Conservation (phyloP, 2,329 filamentous ascomycete species). For the Penicillium sp. region DNA sequence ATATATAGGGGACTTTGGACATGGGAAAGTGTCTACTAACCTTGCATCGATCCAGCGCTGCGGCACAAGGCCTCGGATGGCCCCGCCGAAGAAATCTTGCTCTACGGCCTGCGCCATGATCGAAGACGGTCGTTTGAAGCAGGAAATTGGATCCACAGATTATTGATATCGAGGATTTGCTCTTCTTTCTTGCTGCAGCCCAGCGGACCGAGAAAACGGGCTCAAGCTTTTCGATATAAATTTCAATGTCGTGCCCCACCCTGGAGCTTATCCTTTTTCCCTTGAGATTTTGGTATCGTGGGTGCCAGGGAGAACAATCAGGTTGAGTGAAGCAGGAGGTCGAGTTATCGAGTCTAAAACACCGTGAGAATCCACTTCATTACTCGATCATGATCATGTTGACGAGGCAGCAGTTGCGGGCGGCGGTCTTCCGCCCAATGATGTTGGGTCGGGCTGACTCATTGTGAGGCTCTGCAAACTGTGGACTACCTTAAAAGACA, state of each 20-base stretch:
- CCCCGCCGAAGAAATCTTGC: conserved; percentile 34
- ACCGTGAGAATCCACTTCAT: background rate
- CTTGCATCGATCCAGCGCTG: conserved; percentile 37
- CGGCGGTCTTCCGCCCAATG: conserved; percentile 24
- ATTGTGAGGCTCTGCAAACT: background rate
- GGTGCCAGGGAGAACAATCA: too few species aligned
- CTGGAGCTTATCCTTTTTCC: background rate
- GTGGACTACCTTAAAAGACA: conserved; percentile 4
- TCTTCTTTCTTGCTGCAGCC: background rate
- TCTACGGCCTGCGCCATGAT: conserved; percentile 26
- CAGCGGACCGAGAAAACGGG: background rate
- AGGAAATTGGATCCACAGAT: background rate
- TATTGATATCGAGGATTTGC: background rate
- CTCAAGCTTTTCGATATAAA: conserved; percentile 3
- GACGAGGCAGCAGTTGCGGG: conserved; percentile 20
- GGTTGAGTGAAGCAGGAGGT: background rate
- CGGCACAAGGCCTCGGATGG: conserved; percentile 33
- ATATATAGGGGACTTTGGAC: background rate
- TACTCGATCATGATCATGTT: background rate
- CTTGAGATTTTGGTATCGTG: background rate
- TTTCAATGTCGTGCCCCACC: conserved; percentile 2
- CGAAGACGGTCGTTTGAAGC: background rate
- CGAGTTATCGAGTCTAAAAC: background rate
- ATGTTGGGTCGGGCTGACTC: conserved; percentile 2
- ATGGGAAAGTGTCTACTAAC: conserved; percentile 19